Evolutionary conservation across 345 rosid genomes (phyloP), one percentile per base, ranked within the genome.

Genomic region (Moringa oleifera): DNA sequence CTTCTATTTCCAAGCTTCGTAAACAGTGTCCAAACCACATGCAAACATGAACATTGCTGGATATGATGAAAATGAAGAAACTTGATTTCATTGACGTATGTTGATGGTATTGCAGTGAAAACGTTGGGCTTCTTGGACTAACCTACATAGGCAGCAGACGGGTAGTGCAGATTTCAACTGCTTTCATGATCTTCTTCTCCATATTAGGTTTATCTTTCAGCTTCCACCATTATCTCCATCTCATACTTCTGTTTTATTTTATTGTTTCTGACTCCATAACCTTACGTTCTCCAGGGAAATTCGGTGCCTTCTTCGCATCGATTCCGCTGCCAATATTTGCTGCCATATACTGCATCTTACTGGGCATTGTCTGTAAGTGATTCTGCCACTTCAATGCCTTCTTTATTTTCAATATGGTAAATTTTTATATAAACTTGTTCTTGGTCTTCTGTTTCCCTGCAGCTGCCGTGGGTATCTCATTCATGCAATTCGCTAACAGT

Each of bases 271-370:
- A 45, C 52, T 23, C 49, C 37, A 31, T 37, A 17, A 0, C 46
- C 23, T 52, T 65, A 18, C 67, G 41, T 66, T 49, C 55, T 63
- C 63, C 76, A 90, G 99, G 99, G 64, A 94, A 90, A 54, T 94
- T 94, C 55, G 99, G 99, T 9, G 99, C 96, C 53, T 85, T 94
- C 65, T 94, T 94, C 73, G 99, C 99, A 1, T 94, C 99, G 25
- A 94, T 94, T 69, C 99, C 99, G 19, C 76, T 84, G 59, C 91
- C 99, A 19, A 85, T 94, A 68, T 94, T 94, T 75, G 99, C 74
- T 33, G 97, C 96, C 62, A 80, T 85, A 69, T 90, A 94, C 78
- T 94, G 99, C 61, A 71, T 94, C 64, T 63, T 94, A 64, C 79
- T 90, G 64, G 99, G 97, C 68, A 80, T 90, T 52, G 99, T 94